Conservation (phyloP, 2,329 filamentous ascomycete genomes). For the Fusarium robinianum region DNA sequence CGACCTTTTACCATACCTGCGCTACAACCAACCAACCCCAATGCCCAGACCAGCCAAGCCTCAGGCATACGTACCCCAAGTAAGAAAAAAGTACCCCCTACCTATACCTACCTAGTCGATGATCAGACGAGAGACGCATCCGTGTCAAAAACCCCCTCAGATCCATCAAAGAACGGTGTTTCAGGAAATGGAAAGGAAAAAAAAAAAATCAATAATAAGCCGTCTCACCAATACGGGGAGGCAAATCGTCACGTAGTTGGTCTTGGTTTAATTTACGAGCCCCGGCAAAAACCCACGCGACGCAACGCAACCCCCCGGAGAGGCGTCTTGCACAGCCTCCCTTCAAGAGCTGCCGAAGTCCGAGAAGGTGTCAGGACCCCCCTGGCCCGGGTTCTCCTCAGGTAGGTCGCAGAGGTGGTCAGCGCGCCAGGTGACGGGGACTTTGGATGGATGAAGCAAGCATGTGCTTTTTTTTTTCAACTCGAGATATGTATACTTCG, state of each 20-base stretch:
- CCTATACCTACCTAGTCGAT: too few relatives aligned
- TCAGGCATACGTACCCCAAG: slow-evolving; percentile 5
- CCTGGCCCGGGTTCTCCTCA: slow-evolving; percentile 12
- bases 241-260: slow-evolving; percentile 16
- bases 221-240: neutral
- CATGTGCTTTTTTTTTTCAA: neutral
- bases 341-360: slow-evolving; percentile 23
- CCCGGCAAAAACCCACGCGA: neutral
- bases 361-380: slow-evolving; percentile 8
- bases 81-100: too few relatives aligned
- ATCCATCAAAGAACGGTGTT: too few relatives aligned
- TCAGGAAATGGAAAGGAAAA: too few relatives aligned
- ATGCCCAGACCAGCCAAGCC: slow-evolving; percentile 3
- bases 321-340: slow-evolving; percentile 31
- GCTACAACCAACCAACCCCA: neutral
- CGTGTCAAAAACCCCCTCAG: too few relatives aligned
- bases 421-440: neutral
- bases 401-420: too few relatives aligned
- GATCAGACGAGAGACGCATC: neutral
- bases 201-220: neutral
- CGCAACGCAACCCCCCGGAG: slow-evolving; percentile 1
- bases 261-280: slow-evolving; percentile 25
- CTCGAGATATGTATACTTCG: too few relatives aligned
- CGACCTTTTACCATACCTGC: neutral
- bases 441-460: neutral